A percentile compares a stretch with the other conserved stretches of the same genome.
phyloP scores from a whole-genome alignment of 257 asterid species.

The Dorcoceras hygrometricum region DNA sequence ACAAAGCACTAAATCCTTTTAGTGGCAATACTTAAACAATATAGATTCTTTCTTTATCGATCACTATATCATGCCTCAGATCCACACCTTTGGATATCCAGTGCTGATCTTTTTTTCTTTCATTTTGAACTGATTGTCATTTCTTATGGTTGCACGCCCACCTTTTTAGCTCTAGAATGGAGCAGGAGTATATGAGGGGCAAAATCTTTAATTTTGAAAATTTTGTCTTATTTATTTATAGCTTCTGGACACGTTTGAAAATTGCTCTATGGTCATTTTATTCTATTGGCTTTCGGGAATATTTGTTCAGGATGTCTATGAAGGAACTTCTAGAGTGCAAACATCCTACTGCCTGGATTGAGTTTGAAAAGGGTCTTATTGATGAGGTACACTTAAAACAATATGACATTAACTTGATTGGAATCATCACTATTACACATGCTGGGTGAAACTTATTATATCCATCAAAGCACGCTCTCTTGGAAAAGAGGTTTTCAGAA shows the following conservation, averaged over 20 bases:
- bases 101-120: neutral
- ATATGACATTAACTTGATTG: constrained; percentile 4
- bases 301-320: constrained; percentile 74
- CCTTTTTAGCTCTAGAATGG: neutral
- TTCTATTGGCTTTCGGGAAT: constrained; percentile 28
- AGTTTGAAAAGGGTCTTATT: constrained; percentile 83
- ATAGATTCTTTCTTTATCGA: neutral
- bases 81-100: neutral
- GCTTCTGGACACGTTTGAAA: constrained; percentile 1
- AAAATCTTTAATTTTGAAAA: constrained; percentile 6
- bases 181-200: constrained; percentile 12
- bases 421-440: neutral
- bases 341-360: constrained; percentile 93
- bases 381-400: constrained; percentile 56
- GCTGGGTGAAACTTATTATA: constrained; percentile 13
- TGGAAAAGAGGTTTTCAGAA: constrained; percentile 4
- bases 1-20: no score
- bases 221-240: neutral
- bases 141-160: neutral
- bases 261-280: neutral
- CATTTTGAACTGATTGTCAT: neutral
- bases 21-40: neutral
- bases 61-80: neutral
- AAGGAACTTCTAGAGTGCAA: constrained; percentile 84
- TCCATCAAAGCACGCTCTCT: constrained; percentile 10